Conservation (phyloP, 2,329 filamentous ascomycete species). For the Fusarium sacchari region DNA sequence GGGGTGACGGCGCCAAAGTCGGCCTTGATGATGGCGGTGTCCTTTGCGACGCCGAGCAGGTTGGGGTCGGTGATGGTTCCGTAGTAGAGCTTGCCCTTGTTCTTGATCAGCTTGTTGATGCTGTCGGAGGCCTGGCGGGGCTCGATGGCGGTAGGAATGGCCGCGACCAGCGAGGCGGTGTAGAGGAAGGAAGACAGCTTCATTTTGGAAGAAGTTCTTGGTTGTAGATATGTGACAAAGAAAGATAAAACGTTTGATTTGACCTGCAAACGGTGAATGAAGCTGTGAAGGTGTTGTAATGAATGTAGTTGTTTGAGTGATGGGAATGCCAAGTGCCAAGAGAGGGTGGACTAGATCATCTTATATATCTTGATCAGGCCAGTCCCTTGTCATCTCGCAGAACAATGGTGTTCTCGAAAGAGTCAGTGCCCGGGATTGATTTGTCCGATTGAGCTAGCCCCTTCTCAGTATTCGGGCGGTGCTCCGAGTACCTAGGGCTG, state of each 20-base stretch:
- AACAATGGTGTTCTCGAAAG: not conserved
- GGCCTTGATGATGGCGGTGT: slow-evolving; percentile 64
- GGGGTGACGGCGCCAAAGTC: slow-evolving; percentile 73
- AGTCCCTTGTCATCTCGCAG: not conserved
- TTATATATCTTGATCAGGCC: slow-evolving; percentile 5
- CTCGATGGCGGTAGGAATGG: slow-evolving; percentile 16
- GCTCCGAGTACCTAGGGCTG: not conserved
- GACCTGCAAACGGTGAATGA: slow-evolving; percentile 15
- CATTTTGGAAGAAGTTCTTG: not conserved
- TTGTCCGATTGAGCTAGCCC: not conserved
- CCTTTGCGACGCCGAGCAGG: slow-evolving; percentile 53
- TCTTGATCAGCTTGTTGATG: slow-evolving; percentile 54
- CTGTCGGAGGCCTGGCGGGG: slow-evolving; percentile 9
- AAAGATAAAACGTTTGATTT: slow-evolving; percentile 9
- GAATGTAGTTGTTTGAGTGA: not conserved
- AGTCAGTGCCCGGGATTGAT: not conserved
- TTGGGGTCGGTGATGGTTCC: slow-evolving; percentile 67
- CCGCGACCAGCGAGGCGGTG: slow-evolving; percentile 26
- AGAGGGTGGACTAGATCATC: not conserved
- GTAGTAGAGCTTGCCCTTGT: slow-evolving; percentile 71
- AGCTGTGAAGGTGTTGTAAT: not conserved
- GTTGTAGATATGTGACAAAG: not conserved
- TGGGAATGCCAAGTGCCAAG: slow-evolving; percentile 18
- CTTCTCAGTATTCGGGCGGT: not conserved
- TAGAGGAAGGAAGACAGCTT: slow-evolving; percentile 21